A percentile compares a stretch with the other conserved stretches of the same genome.
Conservation (phyloP, 345 rosid species). For the Toxicodendron radicans region DNA sequence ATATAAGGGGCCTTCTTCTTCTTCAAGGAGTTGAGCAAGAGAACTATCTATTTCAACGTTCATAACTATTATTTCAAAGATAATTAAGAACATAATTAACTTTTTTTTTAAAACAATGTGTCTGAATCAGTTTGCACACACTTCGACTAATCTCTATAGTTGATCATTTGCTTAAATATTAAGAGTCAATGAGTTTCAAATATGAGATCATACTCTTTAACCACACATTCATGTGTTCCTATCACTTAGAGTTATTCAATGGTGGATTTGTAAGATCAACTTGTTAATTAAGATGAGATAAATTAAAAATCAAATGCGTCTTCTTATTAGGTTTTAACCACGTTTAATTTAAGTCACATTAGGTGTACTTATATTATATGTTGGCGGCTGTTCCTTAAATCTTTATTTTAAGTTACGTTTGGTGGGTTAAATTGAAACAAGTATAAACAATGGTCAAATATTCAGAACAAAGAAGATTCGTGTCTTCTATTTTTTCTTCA, state of each 20-base stretch:
- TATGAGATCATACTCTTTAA: no score
- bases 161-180: no score
- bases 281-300: no score
- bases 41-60: no score
- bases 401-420: background rate
- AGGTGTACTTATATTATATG: background rate
- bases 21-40: background rate
- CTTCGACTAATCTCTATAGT: no score
- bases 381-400: background rate
- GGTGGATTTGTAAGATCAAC: background rate
- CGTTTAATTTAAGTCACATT: background rate
- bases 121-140: no score
- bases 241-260: no score
- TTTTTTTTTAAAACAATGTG: no score
- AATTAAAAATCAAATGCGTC: background rate
- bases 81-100: no score
- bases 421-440: background rate
- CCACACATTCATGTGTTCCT: no score
- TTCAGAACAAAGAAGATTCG: background rate
- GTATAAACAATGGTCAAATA: constrained; percentile 2
- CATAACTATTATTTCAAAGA: no score
- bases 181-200: no score
- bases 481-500: background rate
- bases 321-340: background rate
- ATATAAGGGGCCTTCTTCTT: background rate